A percentile compares a stretch with the other conserved stretches of the same genome.
These are phyloP conservation scores for Diaporthe capsici DNA, from an alignment of 2,329 filamentous ascomycete species.

Conservation along the genomic window DNA sequence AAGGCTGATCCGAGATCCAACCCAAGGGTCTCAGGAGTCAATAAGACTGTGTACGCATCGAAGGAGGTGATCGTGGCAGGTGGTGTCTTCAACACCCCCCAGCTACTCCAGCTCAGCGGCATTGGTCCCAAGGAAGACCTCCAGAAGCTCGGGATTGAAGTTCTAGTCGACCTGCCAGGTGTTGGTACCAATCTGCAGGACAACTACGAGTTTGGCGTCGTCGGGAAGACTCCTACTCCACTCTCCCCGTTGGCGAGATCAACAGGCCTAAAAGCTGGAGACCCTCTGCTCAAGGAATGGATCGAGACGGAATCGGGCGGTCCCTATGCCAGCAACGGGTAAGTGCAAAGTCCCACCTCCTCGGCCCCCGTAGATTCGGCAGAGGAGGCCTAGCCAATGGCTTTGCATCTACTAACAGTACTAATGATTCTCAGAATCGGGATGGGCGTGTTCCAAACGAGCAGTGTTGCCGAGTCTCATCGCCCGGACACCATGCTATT, in stretches of 20 bases:
- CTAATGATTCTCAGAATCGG: background rate
- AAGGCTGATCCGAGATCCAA: conserved; percentile 51
- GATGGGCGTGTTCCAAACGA: background rate
- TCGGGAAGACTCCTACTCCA: conserved; percentile 59
- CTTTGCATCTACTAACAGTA: background rate
- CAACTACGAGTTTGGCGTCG: conserved; percentile 45
- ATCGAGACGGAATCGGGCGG: conserved; percentile 46
- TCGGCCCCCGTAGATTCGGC: background rate
- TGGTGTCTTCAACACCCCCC: conserved; percentile 65
- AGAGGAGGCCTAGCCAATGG: background rate
- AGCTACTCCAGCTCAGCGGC: conserved; percentile 66
- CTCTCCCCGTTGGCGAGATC: conserved; percentile 50
- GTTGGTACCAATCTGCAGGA: conserved; percentile 30
- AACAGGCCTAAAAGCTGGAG: conserved; percentile 63
- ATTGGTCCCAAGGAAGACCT: conserved; percentile 58
- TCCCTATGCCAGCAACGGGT: conserved; percentile 22
- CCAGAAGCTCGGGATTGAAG: conserved; percentile 36
- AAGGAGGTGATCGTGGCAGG: conserved; percentile 65
- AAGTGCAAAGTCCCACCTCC: background rate
- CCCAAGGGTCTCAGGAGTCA: conserved; percentile 49
- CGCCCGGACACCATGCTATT: background rate
- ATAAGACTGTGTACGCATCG: conserved; percentile 46
- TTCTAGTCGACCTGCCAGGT: conserved; percentile 22
- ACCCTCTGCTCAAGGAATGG: conserved; percentile 62
- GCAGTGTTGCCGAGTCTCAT: background rate